A percentile compares a stretch with the other conserved stretches of the same genome.
phyloP scores from a whole-genome alignment of 163 green algal species.

The Picocystis sp. region DNA sequence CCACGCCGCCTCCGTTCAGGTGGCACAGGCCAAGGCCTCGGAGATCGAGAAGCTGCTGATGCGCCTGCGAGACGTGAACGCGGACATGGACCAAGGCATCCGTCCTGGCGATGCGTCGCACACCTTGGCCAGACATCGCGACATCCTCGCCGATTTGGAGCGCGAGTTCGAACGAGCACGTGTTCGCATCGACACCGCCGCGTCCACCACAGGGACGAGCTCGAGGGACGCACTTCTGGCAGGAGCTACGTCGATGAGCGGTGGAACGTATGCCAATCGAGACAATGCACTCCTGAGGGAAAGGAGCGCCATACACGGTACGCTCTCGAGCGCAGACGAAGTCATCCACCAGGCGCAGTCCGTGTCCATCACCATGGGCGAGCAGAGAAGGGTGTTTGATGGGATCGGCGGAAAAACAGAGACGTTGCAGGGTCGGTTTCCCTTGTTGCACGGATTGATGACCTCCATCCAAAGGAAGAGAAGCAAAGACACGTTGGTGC shows the following conservation, averaged over 20 bases:
- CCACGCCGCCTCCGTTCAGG: slow-evolving; percentile 15
- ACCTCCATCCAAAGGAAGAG: slow-evolving; percentile 75
- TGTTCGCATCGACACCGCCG: slow-evolving; percentile 12
- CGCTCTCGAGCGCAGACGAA: slow-evolving; percentile 48
- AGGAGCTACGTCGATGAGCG: too few species aligned
- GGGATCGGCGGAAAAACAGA: slow-evolving; percentile 34
- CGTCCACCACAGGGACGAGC: slow-evolving; percentile 16
- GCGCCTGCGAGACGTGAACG: slow-evolving; percentile 61
- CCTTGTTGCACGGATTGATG: slow-evolving; percentile 70
- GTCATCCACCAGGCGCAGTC: slow-evolving; percentile 52
- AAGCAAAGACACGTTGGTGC: slow-evolving; percentile 72
- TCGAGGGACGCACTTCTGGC: too few species aligned
- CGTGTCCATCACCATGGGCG: slow-evolving; percentile 38
- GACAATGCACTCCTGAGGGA: slow-evolving; percentile 52
- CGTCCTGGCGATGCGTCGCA: slow-evolving; percentile 30
- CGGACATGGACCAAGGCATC: slow-evolving; percentile 45
- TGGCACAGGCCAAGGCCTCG: slow-evolving; percentile 41
- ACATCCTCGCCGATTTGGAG: slow-evolving; percentile 58
- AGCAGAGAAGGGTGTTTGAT: slow-evolving; percentile 69
- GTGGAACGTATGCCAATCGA: too few species aligned
- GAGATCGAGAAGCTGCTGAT: slow-evolving; percentile 68
- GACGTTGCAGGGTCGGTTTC: slow-evolving; percentile 48
- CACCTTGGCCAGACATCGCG: slow-evolving; percentile 69
- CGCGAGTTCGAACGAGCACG: not conserved
- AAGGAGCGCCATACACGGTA: slow-evolving; percentile 31